Evolutionary conservation across 2,329 filamentous ascomycete genomes (phyloP), one percentile per base, ranked within the genome.

Genomic region (Aspergillus sp.): DNA sequence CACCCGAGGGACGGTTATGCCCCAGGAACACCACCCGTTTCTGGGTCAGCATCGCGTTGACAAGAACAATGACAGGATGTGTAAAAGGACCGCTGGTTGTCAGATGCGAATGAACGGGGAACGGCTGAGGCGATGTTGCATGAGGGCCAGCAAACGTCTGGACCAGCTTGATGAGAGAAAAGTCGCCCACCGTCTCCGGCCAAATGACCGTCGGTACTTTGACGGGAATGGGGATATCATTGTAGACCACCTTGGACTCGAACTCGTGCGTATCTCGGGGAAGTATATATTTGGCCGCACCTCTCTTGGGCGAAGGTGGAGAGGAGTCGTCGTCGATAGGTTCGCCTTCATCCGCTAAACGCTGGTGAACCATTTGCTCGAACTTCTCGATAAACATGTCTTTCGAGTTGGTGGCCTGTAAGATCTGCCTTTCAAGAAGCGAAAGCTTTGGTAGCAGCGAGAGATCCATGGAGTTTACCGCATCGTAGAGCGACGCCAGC

Each of bases 361-460:
- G 82, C 69, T 87, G 86, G 55, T 90, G 81, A 47, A 95, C 86
- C 83, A 97, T 94, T 52, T 85, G 82, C 67, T 96, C 89, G 58
- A 98, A 98, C 63, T 97, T 98, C 63, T 98, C 93, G 30, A 96
- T 80, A 62, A 98, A 98, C 58, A 98, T 81, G 63, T 98, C 93
- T 64, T 94, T 94, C 57, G 89, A 90, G 58, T 96, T 90, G 63
- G 85, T 94, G 6, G 87, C 83, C 64, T 95, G 88, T 28, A 98
- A 69, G 45, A 98, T 83, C 57, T 88, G 83, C 43, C 86, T 80
- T 68, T 98, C 93, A 5, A 96, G 78, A 33, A 85, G 73, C 50
- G 85, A 94, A 44, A 98, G 74, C 54, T 78, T 84, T 1, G 93
- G 93, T 81, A 98, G 87, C 9, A 97, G 73, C 0, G 91, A 96